Evolutionary conservation across 495 filamentous ascomycete species (phyloP).

Genomic region (Penicillium bialowiezense): DNA sequence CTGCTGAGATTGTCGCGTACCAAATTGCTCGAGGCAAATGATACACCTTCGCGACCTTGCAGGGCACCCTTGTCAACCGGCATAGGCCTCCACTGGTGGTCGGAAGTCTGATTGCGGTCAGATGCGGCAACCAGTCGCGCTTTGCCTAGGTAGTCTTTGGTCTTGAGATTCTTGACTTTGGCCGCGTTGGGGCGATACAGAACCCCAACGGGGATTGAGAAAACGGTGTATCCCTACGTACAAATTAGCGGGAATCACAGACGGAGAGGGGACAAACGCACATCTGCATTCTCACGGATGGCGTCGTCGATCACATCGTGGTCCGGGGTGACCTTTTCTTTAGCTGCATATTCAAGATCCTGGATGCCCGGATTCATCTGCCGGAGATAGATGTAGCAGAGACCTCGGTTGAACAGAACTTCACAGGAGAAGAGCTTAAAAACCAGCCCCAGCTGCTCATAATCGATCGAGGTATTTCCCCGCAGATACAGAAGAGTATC

Average conservation of each 20-base stretch:
- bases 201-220: slow-evolving; percentile 95
- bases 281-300: slow-evolving; percentile 88
- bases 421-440: slow-evolving; percentile 98
- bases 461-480: slow-evolving; percentile 96
- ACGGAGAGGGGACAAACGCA: slow-evolving; percentile 35
- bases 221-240: slow-evolving; percentile 90
- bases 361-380: slow-evolving; percentile 87
- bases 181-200: slow-evolving; percentile 94
- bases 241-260: slow-evolving; percentile 8
- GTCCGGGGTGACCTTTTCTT: slow-evolving; percentile 91
- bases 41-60: slow-evolving; percentile 83
- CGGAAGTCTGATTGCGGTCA: slow-evolving; percentile 48
- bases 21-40: slow-evolving; percentile 85
- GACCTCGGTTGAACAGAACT: slow-evolving; percentile 94
- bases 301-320: slow-evolving; percentile 98
- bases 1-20: slow-evolving; percentile 79
- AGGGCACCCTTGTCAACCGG: slow-evolving; percentile 32
- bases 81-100: slow-evolving; percentile 25
- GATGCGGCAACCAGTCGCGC: slow-evolving; percentile 91
- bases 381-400: slow-evolving; percentile 96
- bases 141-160: slow-evolving; percentile 95
- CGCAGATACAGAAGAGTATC: slow-evolving; percentile 93
- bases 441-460: slow-evolving; percentile 91
- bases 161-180: slow-evolving; percentile 96
- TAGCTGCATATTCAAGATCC: slow-evolving; percentile 87